Evolutionary conservation across 1,284 basidiomycete species (phyloP), one percentile per base, ranked within the genome.

Genomic region (Mycena citricolor): DNA sequence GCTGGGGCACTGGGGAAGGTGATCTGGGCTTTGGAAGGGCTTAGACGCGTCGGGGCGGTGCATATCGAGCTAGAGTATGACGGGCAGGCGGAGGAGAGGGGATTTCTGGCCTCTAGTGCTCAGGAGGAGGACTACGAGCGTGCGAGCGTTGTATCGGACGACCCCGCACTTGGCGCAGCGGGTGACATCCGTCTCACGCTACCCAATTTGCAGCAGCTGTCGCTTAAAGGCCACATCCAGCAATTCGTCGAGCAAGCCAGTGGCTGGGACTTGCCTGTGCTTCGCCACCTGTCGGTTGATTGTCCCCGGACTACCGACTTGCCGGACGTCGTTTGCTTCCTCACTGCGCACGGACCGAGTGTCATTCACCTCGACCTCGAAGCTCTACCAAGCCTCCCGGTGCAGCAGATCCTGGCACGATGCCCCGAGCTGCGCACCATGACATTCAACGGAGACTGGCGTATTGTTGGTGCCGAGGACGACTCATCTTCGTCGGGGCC

Each of bases 371-470:
- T 88, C 40, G 83, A 86, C 58, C 57, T 87, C 12, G 72, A 83
- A 56, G 73, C 74, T 50, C 72, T 78, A 24, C 74, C 76, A 3
- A 54, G 66, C 0, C 64, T 84, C 21, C 76, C 83, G 44, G 65
- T 85, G 4, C 62, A 75, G 1, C 65, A 66, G 17, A 74, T 83
- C 46, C 71, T 88, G 16, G 76, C 79, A 19, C 63, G 78, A 4
- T 87, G 83, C 53, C 82, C 83, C 0, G 60, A 68, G 40, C 73
- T 88, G 25, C 65, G 60, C 13, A 74, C 77, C 0, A 79, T 88
- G 57, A 70, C 73, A 16, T 87, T 88, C 67, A 87, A 85, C 55
- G 76, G 73, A 11, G 86, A 88, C 59, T 87, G 86, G 85, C 61
- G 65, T 11, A 52, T 72, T 4, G 47, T 63, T 0, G 65, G 68